A percentile compares a stretch with the other conserved stretches of the same genome.
phyloP scores from a whole-genome alignment of 73 alveolate genomes.

The Tetrahymena borealis region DNA sequence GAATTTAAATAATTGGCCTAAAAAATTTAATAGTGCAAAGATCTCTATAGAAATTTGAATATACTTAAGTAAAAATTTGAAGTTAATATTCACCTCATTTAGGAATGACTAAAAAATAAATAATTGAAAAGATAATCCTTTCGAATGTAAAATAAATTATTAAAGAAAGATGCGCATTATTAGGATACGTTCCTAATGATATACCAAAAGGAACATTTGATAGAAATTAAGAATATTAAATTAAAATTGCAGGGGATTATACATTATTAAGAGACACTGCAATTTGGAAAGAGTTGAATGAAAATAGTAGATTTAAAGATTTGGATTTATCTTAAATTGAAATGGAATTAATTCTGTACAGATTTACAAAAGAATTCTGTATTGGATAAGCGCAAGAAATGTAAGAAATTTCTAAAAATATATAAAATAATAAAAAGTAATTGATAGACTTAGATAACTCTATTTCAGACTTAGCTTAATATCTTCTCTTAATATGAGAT shows the following conservation, averaged over 20 bases:
- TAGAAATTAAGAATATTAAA: not conserved
- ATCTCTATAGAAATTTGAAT: not conserved
- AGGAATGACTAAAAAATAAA: not conserved
- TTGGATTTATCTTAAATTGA: not conserved
- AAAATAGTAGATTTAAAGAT: not conserved
- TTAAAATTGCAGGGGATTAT: not conserved
- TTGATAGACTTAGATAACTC: not conserved
- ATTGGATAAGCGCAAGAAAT: not conserved
- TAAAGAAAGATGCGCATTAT: not conserved
- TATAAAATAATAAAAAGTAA: not conserved
- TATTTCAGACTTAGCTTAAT: not conserved
- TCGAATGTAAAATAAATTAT: not conserved
- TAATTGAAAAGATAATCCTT: not conserved
- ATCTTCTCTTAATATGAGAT: not conserved
- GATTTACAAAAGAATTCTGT: not conserved
- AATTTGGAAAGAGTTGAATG: not conserved
- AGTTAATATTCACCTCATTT: too few species aligned
- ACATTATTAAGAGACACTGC: not conserved
- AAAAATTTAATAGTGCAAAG: too few species aligned
- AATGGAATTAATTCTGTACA: not conserved
- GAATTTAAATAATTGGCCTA: too few species aligned
- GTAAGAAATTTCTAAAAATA: not conserved
- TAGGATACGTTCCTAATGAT: not conserved
- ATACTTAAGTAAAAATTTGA: too few species aligned
- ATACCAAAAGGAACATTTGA: not conserved